These are phyloP conservation scores for Ophiostoma australiae DNA, from an alignment of 2,329 filamentous ascomycete genomes.

Conservation along the genomic window DNA sequence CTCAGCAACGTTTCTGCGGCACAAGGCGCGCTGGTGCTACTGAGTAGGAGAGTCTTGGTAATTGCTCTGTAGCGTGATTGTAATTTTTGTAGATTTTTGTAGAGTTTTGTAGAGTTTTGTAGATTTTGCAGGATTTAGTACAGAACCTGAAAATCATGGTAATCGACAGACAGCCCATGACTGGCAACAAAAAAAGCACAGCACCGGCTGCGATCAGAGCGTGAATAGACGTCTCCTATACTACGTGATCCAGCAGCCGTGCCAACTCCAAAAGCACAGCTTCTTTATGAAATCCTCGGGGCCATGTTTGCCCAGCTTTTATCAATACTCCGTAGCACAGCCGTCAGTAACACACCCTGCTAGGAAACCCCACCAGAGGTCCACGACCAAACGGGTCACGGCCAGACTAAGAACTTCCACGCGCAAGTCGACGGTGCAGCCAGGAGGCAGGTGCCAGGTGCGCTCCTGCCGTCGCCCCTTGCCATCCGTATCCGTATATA, in stretches of 20 bases:
- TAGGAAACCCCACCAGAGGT: constrained; percentile 2
- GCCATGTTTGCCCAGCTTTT: neutral
- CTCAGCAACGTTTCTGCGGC: constrained; percentile 8
- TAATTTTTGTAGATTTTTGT: neutral
- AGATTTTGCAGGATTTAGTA: neutral
- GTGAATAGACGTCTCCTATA: neutral
- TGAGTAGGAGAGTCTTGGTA: neutral
- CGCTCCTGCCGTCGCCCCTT: constrained; percentile 8
- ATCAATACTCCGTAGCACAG: constrained; percentile 3
- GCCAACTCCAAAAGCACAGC: neutral
- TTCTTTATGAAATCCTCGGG: neutral
- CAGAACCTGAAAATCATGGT: neutral
- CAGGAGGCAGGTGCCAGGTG: constrained; percentile 8
- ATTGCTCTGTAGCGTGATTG: neutral
- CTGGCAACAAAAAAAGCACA: neutral
- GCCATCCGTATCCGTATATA: constrained; percentile 13
- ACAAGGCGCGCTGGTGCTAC: neutral
- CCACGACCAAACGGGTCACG: constrained; percentile 11
- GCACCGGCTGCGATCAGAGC: neutral
- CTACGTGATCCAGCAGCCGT: neutral
- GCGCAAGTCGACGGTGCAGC: neutral
- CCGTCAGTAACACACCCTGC: neutral
- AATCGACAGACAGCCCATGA: neutral
- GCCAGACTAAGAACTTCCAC: neutral
- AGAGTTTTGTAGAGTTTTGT: neutral